These are phyloP conservation scores for Boletus fagicola DNA, from an alignment of 768 basidiomycete species.

Conservation along the genomic window DNA sequence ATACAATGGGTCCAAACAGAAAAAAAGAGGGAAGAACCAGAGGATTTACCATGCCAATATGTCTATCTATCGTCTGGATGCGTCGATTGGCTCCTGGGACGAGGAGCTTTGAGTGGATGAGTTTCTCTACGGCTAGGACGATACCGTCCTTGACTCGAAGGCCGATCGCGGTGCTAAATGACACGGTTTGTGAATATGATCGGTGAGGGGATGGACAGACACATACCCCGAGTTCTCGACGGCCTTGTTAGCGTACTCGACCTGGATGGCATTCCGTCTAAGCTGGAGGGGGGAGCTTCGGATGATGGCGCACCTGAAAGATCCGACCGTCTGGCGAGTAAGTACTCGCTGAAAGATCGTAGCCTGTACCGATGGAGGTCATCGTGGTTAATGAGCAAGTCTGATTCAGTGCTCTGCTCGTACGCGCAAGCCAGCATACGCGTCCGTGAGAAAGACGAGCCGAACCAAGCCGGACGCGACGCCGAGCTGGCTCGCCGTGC, in stretches of 20 bases:
- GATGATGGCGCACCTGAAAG: constrained; percentile 74
- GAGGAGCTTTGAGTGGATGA: constrained; percentile 92
- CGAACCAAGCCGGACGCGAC: constrained; percentile 29
- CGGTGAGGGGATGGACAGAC: neutral
- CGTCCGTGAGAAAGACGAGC: constrained; percentile 32
- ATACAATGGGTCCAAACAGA: neutral
- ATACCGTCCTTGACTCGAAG: constrained; percentile 93
- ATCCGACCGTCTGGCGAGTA: constrained; percentile 98
- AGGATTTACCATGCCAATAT: constrained; percentile 81
- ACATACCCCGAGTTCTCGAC: constrained; percentile 96
- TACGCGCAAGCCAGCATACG: constrained; percentile 49
- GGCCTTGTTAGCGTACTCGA: constrained; percentile 98
- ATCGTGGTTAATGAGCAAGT: constrained; percentile 41
- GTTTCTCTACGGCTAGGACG: constrained; percentile 96
- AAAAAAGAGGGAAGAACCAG: neutral
- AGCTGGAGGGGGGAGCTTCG: neutral
- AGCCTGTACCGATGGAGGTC: constrained; percentile 99
- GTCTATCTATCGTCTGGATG: constrained; percentile 90
- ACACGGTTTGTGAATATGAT: neutral
- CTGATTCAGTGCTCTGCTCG: constrained; percentile 13
- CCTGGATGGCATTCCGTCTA: constrained; percentile 42
- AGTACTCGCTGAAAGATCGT: constrained; percentile 92
- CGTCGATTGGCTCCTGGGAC: constrained; percentile 91
- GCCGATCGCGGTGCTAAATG: constrained; percentile 86
- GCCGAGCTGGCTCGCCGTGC: constrained; percentile 20